Conservation (phyloP, 768 basidiomycete genomes). For the Amanita inopinata region DNA sequence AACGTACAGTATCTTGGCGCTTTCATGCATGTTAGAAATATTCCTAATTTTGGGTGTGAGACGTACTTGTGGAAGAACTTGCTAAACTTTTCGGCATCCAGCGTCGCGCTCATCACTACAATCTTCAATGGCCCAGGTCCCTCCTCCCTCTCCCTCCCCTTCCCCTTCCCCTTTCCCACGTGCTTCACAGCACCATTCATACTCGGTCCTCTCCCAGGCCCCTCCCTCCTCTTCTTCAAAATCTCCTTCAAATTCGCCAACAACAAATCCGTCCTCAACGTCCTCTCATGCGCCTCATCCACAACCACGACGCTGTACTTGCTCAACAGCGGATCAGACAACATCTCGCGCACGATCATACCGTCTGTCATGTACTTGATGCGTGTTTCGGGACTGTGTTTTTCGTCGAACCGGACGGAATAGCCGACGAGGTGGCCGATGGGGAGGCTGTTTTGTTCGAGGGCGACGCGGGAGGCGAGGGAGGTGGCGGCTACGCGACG, state of each 20-base stretch:
- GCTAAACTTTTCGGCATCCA: conserved; percentile 93
- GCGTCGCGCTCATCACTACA: conserved; percentile 94
- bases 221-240: conserved; percentile 50
- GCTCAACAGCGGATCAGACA: conserved; percentile 66
- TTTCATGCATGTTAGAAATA: conserved; percentile 20
- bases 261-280: conserved; percentile 88
- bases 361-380: conserved; percentile 98
- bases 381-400: conserved; percentile 56
- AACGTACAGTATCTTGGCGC: conserved; percentile 83
- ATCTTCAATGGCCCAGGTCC: conserved; percentile 69
- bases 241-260: conserved; percentile 85
- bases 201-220: too few species aligned
- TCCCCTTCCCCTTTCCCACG: conserved; percentile 38
- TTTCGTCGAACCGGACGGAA: conserved; percentile 92
- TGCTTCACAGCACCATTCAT: too few species aligned
- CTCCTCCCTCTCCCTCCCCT: conserved; percentile 16
- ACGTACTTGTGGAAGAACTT: conserved; percentile 76
- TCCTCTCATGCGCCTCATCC: conserved; percentile 97
- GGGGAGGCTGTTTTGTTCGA: conserved; percentile 56
- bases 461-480: conserved; percentile 84
- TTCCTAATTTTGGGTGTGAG: not conserved
- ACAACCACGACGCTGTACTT: conserved; percentile 84
- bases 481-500: conserved; percentile 92
- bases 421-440: conserved; percentile 85
- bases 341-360: conserved; percentile 90